These are phyloP conservation scores for Yamadazyma blattariae DNA, from an alignment of 1,139 yeast genomes.

Conservation along the genomic window DNA sequence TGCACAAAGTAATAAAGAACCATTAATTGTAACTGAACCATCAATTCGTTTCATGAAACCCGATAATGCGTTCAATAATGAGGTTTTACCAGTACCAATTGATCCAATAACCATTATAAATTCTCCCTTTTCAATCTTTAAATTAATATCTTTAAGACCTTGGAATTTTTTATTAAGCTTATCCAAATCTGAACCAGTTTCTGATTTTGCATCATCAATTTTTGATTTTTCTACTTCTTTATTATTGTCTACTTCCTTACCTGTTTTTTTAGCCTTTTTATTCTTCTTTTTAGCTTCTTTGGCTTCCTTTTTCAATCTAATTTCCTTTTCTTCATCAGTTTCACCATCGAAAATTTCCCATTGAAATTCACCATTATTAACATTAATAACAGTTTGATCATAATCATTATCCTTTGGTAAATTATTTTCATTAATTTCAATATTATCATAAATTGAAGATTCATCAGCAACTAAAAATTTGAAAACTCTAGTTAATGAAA, in stretches of 20 bases:
- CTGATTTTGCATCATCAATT: slow-evolving; percentile 5
- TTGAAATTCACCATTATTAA: slow-evolving; percentile 27
- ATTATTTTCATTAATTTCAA: slow-evolving; percentile 34
- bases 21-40: slow-evolving; percentile 49
- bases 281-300: background rate
- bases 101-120: slow-evolving; percentile 68
- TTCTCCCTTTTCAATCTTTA: slow-evolving; percentile 42
- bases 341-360: slow-evolving; percentile 38
- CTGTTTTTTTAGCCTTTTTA: background rate
- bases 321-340: slow-evolving; percentile 9
- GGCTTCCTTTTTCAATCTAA: slow-evolving; percentile 10
- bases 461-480: slow-evolving; percentile 42
- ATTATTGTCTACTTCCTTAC: background rate
- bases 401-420: slow-evolving; percentile 11
- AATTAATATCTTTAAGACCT: slow-evolving; percentile 16
- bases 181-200: background rate
- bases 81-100: slow-evolving; percentile 71
- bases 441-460: slow-evolving; percentile 26
- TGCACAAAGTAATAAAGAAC: slow-evolving; percentile 43
- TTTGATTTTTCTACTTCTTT: background rate
- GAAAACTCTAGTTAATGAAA: slow-evolving; percentile 61
- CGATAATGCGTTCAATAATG: slow-evolving; percentile 57
- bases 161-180: slow-evolving; percentile 3
- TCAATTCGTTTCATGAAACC: slow-evolving; percentile 54
- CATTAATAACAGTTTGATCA: slow-evolving; percentile 13